Percentiles rank a stretch among this genome's conserved stretches.
phyloP scores from a whole-genome alignment of 345 rosid species.

The Ceriops tagal region DNA sequence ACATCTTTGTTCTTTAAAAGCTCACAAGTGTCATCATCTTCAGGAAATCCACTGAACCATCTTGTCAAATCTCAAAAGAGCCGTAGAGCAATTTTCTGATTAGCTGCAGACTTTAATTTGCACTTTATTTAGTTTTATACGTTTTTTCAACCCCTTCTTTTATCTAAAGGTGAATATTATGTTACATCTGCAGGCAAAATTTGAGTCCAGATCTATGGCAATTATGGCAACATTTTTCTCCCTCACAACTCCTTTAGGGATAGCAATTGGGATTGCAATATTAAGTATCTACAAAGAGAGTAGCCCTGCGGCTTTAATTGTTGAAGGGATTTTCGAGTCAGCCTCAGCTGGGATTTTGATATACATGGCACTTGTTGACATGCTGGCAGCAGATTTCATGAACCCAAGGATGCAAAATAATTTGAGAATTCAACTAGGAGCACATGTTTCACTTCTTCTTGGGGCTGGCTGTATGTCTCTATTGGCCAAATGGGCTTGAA shows the following conservation, averaged over 20 bases:
- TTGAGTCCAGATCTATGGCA: constrained; percentile 39
- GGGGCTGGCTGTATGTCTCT: constrained; percentile 66
- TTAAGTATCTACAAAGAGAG: constrained; percentile 41
- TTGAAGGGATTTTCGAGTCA: constrained; percentile 58
- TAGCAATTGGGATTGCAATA: constrained; percentile 57
- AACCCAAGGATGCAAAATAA: constrained; percentile 51
- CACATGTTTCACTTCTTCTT: constrained; percentile 48
- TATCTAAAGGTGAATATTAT: background rate
- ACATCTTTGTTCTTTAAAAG: constrained; percentile 2
- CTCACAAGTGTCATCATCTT: background rate
- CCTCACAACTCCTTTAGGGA: constrained; percentile 58
- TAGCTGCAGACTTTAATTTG: no score
- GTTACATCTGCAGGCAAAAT: constrained; percentile 38
- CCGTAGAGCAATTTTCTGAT: no score
- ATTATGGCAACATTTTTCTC: constrained; percentile 74
- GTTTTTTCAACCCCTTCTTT: no score
- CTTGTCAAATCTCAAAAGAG: background rate
- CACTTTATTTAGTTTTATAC: no score
- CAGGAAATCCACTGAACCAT: background rate
- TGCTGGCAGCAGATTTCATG: constrained; percentile 69
- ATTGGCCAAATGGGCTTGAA: constrained; percentile 65
- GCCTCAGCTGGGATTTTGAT: constrained; percentile 72
- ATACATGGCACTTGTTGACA: constrained; percentile 82
- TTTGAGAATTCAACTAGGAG: constrained; percentile 50
- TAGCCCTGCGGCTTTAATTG: constrained; percentile 45